Conservation (phyloP, 2,329 filamentous ascomycete species). For the Lachnum nothofagi region DNA sequence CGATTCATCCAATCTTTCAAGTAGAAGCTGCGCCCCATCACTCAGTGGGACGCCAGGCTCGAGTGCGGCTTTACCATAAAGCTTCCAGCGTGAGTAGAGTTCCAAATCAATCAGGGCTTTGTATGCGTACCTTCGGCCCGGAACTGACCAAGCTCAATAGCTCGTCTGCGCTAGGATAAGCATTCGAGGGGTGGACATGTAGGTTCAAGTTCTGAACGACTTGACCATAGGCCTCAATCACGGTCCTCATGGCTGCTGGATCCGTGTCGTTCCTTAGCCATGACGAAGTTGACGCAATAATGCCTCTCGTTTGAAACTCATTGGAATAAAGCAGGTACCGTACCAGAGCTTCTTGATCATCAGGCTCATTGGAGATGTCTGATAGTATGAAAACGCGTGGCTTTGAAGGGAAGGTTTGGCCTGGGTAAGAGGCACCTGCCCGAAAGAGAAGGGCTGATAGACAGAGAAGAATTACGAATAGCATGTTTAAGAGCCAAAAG, state of each 20-base stretch:
- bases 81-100: slow-evolving; percentile 1
- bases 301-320: slow-evolving; percentile 36
- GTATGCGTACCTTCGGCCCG: slow-evolving; percentile 25
- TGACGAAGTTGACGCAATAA: slow-evolving; percentile 37
- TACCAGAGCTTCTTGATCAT: slow-evolving; percentile 36
- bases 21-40: slow-evolving; percentile 36
- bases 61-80: slow-evolving; percentile 16
- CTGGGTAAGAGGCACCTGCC: too few species aligned
- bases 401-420: too few species aligned
- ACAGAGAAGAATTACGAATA: too few species aligned
- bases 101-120: too few species aligned
- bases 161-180: slow-evolving; percentile 31
- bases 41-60: slow-evolving; percentile 27
- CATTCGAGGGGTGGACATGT: slow-evolving; percentile 36
- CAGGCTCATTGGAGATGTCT: slow-evolving; percentile 38
- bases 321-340: slow-evolving; percentile 36
- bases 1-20: slow-evolving; percentile 33
- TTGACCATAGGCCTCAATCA: slow-evolving; percentile 8
- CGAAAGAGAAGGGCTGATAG: too few species aligned
- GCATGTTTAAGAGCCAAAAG: too few species aligned
- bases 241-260: slow-evolving; percentile 9
- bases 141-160: slow-evolving; percentile 25
- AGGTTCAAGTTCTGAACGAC: slow-evolving; percentile 36
- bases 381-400: slow-evolving; percentile 38
- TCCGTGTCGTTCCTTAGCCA: slow-evolving; percentile 21